These are phyloP conservation scores for Monosporozyma siamensis DNA, from an alignment of 805 yeast genomes.

Conservation along the genomic window DNA sequence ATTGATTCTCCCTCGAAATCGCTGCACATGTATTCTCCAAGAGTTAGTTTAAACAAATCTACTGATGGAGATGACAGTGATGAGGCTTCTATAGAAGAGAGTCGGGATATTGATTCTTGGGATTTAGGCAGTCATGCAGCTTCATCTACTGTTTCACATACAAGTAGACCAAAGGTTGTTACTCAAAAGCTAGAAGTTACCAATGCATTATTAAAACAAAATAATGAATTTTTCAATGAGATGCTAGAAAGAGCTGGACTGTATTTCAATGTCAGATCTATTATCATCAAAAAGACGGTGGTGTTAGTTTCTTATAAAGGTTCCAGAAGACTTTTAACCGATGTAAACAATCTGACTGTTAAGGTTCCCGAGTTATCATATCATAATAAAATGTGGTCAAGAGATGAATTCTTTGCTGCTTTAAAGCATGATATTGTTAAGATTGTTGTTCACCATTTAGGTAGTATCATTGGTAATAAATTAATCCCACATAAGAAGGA, in stretches of 20 bases:
- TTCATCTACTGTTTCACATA: background rate
- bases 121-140: constrained; percentile 10
- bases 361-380: constrained; percentile 42
- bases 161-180: background rate
- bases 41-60: background rate
- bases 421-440: constrained; percentile 49
- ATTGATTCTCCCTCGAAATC: background rate
- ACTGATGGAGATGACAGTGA: background rate
- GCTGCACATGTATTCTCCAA: background rate
- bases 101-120: constrained; percentile 13
- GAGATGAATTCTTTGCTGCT: constrained; percentile 43
- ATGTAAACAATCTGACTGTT: constrained; percentile 47
- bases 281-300: constrained; percentile 39
- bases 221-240: constrained; percentile 28
- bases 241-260: constrained; percentile 69
- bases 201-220: constrained; percentile 2
- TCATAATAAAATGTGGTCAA: constrained; percentile 46
- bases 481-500: constrained; percentile 38
- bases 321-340: constrained; percentile 45
- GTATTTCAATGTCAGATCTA: constrained; percentile 51
- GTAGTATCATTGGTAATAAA: constrained; percentile 53
- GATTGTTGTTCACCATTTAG: constrained; percentile 47
- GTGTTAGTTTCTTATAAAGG: constrained; percentile 64
- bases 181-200: constrained; percentile 6
- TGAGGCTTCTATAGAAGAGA: constrained; percentile 3